Evolutionary conservation across 768 basidiomycete genomes (phyloP).

Genomic region (Russula dissimulans): DNA sequence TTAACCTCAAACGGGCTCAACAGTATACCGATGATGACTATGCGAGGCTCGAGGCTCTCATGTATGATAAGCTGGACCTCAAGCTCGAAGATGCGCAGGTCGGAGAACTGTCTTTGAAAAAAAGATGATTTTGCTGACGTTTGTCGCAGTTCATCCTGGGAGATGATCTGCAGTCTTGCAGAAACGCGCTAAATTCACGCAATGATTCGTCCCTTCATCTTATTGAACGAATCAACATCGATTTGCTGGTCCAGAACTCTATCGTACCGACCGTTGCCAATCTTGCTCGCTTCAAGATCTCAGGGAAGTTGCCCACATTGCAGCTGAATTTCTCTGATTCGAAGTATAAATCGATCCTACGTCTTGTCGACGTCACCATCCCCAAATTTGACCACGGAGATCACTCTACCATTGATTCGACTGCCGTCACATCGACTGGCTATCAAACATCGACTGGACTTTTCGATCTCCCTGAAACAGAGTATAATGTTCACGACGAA

Average conservation of each 20-base stretch:
- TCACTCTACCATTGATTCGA: conserved; percentile 8
- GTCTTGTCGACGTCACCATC: conserved; percentile 82
- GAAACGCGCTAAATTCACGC: conserved; percentile 60
- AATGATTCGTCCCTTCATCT: conserved; percentile 64
- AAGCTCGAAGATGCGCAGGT: conserved; percentile 88
- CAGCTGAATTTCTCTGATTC: conserved; percentile 85
- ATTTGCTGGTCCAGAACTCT: conserved; percentile 83
- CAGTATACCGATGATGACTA: conserved; percentile 85
- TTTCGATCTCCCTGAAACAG: conserved; percentile 44
- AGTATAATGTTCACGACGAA: conserved; percentile 63
- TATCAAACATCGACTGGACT: conserved; percentile 49
- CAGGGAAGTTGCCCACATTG: conserved; percentile 78
- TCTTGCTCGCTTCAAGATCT: conserved; percentile 82
- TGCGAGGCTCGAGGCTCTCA: conserved; percentile 73
- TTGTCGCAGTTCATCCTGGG: conserved; percentile 75
- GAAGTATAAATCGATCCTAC: conserved; percentile 89
- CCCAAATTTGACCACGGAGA: conserved; percentile 62
- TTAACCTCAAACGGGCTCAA: conserved; percentile 76
- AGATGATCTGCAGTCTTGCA: conserved; percentile 69
- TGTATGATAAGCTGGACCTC: conserved; percentile 89
- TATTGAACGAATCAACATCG: conserved; percentile 85
- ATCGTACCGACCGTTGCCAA: conserved; percentile 79
- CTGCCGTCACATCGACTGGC: conserved; percentile 20
- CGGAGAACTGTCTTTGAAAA: conserved; percentile 13
- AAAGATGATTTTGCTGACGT: not conserved